Base-by-base conservation (phyloP, 2,329 filamentous ascomycete genomes). In the Colletotrichum neosansevieriae region DNA sequence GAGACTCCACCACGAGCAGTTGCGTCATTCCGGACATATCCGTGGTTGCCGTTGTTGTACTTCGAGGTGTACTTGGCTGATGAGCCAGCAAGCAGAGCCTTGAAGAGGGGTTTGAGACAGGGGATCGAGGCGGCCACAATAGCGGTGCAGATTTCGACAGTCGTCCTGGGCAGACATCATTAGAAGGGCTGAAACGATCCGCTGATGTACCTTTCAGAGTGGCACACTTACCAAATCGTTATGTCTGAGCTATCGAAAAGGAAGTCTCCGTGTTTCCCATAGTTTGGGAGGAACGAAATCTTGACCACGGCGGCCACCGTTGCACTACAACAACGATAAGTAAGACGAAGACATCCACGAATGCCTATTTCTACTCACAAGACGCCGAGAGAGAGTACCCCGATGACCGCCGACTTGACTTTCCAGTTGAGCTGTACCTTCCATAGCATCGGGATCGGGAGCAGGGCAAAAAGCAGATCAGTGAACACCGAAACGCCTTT, bases 111-210 rank as follows among this genome's bases (percentile, higher is more conserved):
- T 29, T 73, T 74, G 34, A 76, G 71, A 57, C 72, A 73, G 7
- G 75, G 75, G 50, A 75, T 70, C 50, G 70, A 74, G 45, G 75
- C 75, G 19, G 75, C 75, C 17, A 75, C 70, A 19, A 77, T 76
- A 17, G 72, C 75, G 11, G 71, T 71, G 67, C 71, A 73, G 63
- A 75, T 74, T 32, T 77, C 74, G 47, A 75, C 63, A 2, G 74
- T 75, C 4, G 74, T 75, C 72, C 73, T 76, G 49, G 3, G 32
- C 6, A 15, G 5, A 7, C 45, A 9, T 13, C 1, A 12, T 24
- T 24, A 42, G 36, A 29, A 29, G 1, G 7, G 29, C 2, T 9
- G 2, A 29, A 29, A 29, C 6, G 2, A 29, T 7, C 29, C 29
- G 7, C 6, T 29, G 6, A 29, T 7, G 7, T 9, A 2, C 4